Conservation (phyloP, 352 stramenopile genomes). For the Phytopythium ostracodes region DNA sequence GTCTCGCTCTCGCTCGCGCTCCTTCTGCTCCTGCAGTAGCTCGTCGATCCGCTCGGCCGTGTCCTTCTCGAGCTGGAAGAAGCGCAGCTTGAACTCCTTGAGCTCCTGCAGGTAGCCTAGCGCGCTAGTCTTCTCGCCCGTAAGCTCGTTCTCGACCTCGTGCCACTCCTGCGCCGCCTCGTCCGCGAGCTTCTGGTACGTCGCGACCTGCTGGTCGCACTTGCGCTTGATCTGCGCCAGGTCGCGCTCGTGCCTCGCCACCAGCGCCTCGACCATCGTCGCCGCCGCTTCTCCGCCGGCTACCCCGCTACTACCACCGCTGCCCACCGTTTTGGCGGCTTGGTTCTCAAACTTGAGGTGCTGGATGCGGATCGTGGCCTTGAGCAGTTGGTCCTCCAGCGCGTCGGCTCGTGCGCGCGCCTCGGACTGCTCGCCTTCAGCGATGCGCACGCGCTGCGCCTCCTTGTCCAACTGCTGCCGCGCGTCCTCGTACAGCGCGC, state of each 20-base stretch:
- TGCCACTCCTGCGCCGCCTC: slow-evolving; percentile 68
- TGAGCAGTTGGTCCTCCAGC: slow-evolving; percentile 46
- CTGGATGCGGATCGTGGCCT: slow-evolving; percentile 51
- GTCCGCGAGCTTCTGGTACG: slow-evolving; percentile 55
- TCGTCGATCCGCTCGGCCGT: slow-evolving; percentile 60
- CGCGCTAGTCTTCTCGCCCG: slow-evolving; percentile 51
- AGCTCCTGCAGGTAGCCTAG: slow-evolving; percentile 52
- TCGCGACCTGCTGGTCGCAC: slow-evolving; percentile 58
- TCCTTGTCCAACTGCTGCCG: slow-evolving; percentile 46
- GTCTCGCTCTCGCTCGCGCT: slow-evolving; percentile 41
- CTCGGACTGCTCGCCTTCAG: slow-evolving; percentile 10
- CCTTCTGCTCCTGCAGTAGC: slow-evolving; percentile 51
- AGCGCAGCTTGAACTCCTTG: slow-evolving; percentile 71
- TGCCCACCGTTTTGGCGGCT: slow-evolving; percentile 24
- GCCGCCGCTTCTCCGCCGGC: slow-evolving; percentile 9
- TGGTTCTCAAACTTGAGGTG: slow-evolving; percentile 62
- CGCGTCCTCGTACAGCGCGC: slow-evolving; percentile 53
- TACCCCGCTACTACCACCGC: background rate
- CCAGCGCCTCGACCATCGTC: slow-evolving; percentile 21
- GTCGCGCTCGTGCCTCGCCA: slow-evolving; percentile 40
- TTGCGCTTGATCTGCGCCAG: slow-evolving; percentile 36
- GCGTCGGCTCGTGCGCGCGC: slow-evolving; percentile 13
- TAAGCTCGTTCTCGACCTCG: slow-evolving; percentile 56
- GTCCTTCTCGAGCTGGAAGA: slow-evolving; percentile 58
- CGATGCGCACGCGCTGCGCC: slow-evolving; percentile 18